Evolutionary conservation across 1,284 basidiomycete species (phyloP).

Genomic region (Puccinia horiana): DNA sequence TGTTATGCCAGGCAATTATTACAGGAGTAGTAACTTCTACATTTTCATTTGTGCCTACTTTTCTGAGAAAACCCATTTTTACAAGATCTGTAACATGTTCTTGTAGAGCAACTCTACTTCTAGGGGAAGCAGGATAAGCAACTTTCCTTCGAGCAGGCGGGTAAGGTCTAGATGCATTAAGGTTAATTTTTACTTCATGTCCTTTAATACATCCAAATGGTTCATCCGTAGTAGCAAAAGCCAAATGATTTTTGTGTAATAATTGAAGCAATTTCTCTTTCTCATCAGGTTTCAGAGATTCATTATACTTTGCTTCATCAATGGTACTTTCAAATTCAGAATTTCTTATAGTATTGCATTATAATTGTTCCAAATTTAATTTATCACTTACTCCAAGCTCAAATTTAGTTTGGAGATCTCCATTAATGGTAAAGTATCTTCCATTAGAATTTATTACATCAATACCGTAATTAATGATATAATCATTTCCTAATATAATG

Average conservation of each 20-base stretch:
- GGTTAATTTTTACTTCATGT: neutral
- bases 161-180: neutral
- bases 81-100: slow-evolving; percentile 24
- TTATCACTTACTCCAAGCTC: neutral
- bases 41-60: slow-evolving; percentile 16
- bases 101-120: slow-evolving; percentile 7
- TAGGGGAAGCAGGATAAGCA: slow-evolving; percentile 14
- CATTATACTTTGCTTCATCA: neutral
- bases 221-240: slow-evolving; percentile 23
- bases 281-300: neutral
- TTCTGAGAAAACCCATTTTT: neutral
- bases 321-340: neutral
- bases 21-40: slow-evolving; percentile 37
- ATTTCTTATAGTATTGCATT: neutral
- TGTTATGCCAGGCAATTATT: neutral
- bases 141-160: neutral
- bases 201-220: neutral
- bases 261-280: neutral
- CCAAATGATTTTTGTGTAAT: neutral
- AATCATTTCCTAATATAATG: neutral
- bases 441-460: neutral
- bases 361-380: neutral
- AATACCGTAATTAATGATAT: neutral
- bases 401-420: neutral
- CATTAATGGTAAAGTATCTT: neutral